A percentile compares a stretch with the other conserved stretches of the same genome.
Conservation (phyloP, 1,284 basidiomycete species). For the Apiotrichum sp. region DNA sequence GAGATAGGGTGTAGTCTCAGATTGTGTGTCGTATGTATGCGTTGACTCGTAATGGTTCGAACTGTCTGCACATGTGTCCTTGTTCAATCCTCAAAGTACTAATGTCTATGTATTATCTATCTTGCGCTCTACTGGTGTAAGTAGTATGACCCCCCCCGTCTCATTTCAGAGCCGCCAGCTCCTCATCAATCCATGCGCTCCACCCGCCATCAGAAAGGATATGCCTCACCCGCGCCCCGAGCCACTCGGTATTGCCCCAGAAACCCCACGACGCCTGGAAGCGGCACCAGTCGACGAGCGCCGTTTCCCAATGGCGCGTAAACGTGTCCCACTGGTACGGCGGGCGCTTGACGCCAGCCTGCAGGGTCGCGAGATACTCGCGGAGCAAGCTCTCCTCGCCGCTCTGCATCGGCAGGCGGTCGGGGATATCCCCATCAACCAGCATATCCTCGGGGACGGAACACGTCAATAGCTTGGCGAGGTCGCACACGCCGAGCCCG, state of each 20-base stretch:
- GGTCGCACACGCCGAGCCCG: slow-evolving; percentile 17
- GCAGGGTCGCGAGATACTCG: slow-evolving; percentile 4
- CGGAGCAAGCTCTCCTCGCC: slow-evolving; percentile 9
- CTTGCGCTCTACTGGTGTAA: no score
- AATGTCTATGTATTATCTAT: no score
- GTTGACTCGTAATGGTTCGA: no score
- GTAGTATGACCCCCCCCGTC: no score
- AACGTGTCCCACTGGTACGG: slow-evolving; percentile 10
- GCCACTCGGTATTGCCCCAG: slow-evolving; percentile 18
- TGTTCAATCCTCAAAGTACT: no score
- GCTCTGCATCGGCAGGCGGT: slow-evolving; percentile 1
- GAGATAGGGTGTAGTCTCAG: not conserved
- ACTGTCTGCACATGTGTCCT: no score
- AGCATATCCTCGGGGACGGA: slow-evolving; percentile 10
- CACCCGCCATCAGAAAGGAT: slow-evolving; percentile 12
- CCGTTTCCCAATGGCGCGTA: slow-evolving; percentile 19
- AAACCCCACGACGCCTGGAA: slow-evolving; percentile 19
- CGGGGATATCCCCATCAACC: not conserved
- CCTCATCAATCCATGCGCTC: slow-evolving; percentile 8
- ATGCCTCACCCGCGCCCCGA: slow-evolving; percentile 10
- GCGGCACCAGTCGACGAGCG: slow-evolving; percentile 20
- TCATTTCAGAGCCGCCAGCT: not conserved
- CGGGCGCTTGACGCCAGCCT: not conserved
- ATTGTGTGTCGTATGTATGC: no score
- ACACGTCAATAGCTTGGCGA: slow-evolving; percentile 20